Percentiles rank a stretch among this genome's conserved stretches.
These are phyloP conservation scores for Yamadazyma sp. DNA, from an alignment of 1,139 yeast genomes.

Conservation along the genomic window DNA sequence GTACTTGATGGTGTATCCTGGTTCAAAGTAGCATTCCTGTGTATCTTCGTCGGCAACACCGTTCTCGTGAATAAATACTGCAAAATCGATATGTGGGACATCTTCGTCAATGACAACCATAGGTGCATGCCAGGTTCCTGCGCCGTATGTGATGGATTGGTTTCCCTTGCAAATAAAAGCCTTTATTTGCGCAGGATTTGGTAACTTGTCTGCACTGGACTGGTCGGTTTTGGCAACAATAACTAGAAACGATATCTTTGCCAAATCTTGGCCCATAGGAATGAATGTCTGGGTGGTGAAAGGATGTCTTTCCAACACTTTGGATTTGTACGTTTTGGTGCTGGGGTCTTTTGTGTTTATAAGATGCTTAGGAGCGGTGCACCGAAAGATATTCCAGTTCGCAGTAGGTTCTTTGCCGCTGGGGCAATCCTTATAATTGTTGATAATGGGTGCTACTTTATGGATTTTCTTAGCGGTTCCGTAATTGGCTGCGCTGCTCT, in stretches of 20 bases:
- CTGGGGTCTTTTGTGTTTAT: conserved; percentile 27
- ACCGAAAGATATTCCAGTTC: conserved; percentile 81
- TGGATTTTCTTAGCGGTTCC: conserved; percentile 88
- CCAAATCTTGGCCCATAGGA: conserved; percentile 72
- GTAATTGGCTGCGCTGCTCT: conserved; percentile 66
- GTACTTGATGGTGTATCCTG: conserved; percentile 50
- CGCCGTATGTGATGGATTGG: conserved; percentile 87
- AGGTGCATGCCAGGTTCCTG: conserved; percentile 79
- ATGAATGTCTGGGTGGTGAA: conserved; percentile 86
- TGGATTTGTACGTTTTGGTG: conserved; percentile 47
- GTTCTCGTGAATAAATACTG: conserved; percentile 81
- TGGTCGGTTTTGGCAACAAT: conserved; percentile 68
- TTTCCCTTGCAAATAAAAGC: conserved; percentile 81
- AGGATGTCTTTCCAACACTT: conserved; percentile 88
- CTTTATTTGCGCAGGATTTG: conserved; percentile 56
- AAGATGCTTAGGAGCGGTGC: conserved; percentile 70
- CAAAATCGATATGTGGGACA: conserved; percentile 66
- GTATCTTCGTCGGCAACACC: conserved; percentile 80
- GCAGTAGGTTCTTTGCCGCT: conserved; percentile 52
- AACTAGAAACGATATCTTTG: conserved; percentile 63
- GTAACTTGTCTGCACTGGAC: conserved; percentile 40
- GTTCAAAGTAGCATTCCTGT: conserved; percentile 72
- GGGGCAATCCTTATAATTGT: conserved; percentile 48
- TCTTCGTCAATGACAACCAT: conserved; percentile 72
- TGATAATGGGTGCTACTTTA: conserved; percentile 67